Percentiles rank a stretch among this genome's conserved stretches.
These are phyloP conservation scores for Apiospora arundinis DNA, from an alignment of 2,329 filamentous ascomycete species.

Conservation along the genomic window DNA sequence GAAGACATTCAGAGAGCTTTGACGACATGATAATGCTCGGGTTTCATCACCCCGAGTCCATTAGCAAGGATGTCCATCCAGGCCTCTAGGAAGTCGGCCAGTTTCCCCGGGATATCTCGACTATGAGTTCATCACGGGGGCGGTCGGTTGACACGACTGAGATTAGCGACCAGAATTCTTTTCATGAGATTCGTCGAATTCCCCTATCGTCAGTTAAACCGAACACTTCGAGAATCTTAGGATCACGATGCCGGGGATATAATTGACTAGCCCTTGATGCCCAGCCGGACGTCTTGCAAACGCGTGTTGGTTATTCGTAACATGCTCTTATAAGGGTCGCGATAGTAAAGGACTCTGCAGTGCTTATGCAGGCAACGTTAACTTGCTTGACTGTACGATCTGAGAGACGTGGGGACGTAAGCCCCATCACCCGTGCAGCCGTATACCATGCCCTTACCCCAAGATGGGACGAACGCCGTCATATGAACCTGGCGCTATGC, in stretches of 20 bases:
- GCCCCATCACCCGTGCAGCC: neutral
- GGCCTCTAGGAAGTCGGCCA: neutral
- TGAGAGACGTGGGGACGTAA: neutral
- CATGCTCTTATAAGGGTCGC: neutral
- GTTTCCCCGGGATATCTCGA: neutral
- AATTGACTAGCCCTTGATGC: neutral
- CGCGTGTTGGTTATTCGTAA: neutral
- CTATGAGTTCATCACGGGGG: no score
- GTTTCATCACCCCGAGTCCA: neutral
- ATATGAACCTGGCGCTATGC: neutral
- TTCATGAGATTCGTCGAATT: neutral
- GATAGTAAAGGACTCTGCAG: conserved; percentile 2
- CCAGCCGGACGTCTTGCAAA: neutral
- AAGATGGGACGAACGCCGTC: neutral
- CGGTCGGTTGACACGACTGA: neutral
- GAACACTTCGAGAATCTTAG: neutral
- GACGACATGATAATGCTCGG: neutral
- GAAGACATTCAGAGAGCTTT: neutral
- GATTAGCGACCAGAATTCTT: neutral
- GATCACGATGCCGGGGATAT: no score
- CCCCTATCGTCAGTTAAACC: neutral
- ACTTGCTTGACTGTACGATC: neutral
- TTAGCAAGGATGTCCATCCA: neutral
- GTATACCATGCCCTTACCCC: neutral
- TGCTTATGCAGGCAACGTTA: conserved; percentile 3